Percentiles rank a stretch among this genome's conserved stretches.
These are phyloP conservation scores for Botrytis fragariae DNA, from an alignment of 2,329 filamentous ascomycete species.

Conservation along the genomic window DNA sequence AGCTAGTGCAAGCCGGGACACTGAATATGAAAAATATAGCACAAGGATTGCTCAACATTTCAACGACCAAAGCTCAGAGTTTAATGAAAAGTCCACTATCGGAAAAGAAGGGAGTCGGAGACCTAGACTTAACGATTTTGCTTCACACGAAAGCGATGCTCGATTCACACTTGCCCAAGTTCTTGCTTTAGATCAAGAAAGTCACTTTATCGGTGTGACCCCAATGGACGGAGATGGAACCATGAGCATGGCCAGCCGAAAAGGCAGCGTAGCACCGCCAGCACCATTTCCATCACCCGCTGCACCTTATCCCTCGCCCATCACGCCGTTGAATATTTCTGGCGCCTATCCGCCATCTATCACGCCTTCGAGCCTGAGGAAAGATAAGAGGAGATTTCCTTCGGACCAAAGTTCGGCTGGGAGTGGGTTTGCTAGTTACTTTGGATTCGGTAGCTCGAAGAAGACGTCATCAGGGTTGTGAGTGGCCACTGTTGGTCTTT, in stretches of 20 bases:
- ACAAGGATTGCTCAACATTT: neutral
- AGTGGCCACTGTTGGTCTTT: neutral
- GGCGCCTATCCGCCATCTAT: conserved; percentile 2
- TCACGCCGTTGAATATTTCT: neutral
- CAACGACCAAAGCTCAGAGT: neutral
- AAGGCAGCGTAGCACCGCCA: neutral
- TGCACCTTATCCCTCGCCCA: neutral
- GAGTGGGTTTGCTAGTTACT: conserved; percentile 18
- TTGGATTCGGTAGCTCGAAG: conserved; percentile 6
- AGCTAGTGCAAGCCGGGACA: conserved; percentile 2
- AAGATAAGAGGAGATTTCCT: neutral
- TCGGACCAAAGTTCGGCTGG: neutral
- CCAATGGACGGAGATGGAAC: conserved; percentile 5
- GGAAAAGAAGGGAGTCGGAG: neutral
- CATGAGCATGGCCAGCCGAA: neutral
- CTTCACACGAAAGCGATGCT: neutral
- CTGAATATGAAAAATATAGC: neutral
- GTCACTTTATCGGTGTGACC: neutral
- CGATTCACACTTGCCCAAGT: neutral
- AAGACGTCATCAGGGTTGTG: neutral
- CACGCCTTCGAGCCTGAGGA: neutral
- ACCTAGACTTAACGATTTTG: neutral
- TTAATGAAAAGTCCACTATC: neutral
- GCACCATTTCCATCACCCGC: neutral
- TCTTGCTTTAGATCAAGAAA: neutral